Evolutionary conservation across 2,329 filamentous ascomycete genomes (phyloP).

Genomic region (Penicillium sp.): DNA sequence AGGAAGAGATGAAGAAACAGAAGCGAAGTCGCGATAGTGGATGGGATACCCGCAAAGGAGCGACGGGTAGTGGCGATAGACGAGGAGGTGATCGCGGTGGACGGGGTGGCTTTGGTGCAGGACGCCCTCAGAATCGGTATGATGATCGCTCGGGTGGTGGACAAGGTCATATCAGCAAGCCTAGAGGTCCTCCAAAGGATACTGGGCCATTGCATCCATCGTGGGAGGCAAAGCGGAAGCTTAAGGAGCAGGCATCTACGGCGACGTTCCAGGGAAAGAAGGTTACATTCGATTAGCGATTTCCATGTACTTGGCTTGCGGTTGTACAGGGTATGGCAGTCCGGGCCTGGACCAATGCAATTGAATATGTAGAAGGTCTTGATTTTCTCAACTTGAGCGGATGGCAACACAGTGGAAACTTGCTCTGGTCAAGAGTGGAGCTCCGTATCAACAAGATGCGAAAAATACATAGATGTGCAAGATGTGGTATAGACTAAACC

Average conservation of each 20-base stretch:
- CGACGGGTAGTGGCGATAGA: slow-evolving; percentile 33
- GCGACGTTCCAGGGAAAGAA: slow-evolving; percentile 63
- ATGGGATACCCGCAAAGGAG: slow-evolving; percentile 62
- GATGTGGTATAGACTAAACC: slow-evolving; percentile 1
- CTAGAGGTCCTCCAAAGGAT: slow-evolving; percentile 39
- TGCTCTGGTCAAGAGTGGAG: background rate
- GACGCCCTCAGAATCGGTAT: slow-evolving; percentile 11
- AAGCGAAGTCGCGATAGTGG: slow-evolving; percentile 50
- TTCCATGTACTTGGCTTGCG: slow-evolving; percentile 6
- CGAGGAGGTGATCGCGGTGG: slow-evolving; percentile 21
- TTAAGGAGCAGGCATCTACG: slow-evolving; percentile 54
- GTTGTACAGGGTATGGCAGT: background rate
- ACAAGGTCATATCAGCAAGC: slow-evolving; percentile 22
- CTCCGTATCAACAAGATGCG: background rate
- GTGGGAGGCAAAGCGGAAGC: slow-evolving; percentile 64
- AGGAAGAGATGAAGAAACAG: slow-evolving; percentile 42
- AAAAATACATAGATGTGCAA: background rate
- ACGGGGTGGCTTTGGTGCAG: slow-evolving; percentile 22
- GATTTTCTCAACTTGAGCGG: background rate
- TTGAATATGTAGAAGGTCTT: background rate
- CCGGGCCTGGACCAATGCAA: background rate
- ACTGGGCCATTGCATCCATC: slow-evolving; percentile 62
- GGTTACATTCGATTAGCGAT: slow-evolving; percentile 60
- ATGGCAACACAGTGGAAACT: background rate
- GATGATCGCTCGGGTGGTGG: slow-evolving; percentile 17